Conservation (phyloP, 768 basidiomycete genomes). For the Auricularia auricula-judae region DNA sequence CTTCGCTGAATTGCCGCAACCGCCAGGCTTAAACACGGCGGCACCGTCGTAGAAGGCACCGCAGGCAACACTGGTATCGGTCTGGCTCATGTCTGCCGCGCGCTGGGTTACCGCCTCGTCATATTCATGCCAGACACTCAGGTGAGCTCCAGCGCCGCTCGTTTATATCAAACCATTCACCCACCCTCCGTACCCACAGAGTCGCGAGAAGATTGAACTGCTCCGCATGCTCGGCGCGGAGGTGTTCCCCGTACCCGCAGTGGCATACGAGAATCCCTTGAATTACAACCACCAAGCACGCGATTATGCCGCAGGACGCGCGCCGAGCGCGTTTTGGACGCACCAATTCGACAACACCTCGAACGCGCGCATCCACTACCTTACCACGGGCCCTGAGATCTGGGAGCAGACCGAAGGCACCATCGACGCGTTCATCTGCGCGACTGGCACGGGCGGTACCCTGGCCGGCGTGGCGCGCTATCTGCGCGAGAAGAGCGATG, state of each 20-base stretch:
- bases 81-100: conserved; percentile 87
- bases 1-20: neutral
- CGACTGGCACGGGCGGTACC: conserved; percentile 95
- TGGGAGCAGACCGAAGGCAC: conserved; percentile 78
- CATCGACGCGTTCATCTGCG: conserved; percentile 84
- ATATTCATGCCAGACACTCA: conserved; percentile 98
- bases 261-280: conserved; percentile 85
- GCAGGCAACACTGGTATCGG: conserved; percentile 98
- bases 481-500: conserved; percentile 70
- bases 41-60: conserved; percentile 95
- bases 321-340: conserved; percentile 84
- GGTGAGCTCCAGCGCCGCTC: conserved; percentile 25
- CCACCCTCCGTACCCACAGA: conserved; percentile 30
- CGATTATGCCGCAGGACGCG: conserved; percentile 61
- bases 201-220: conserved; percentile 97
- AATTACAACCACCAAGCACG: conserved; percentile 99
- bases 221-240: conserved; percentile 96
- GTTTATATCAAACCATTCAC: neutral
- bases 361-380: conserved; percentile 81
- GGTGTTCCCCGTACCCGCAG: conserved; percentile 91
- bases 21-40: conserved; percentile 73
- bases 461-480: conserved; percentile 80
- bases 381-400: conserved; percentile 91
- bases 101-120: conserved; percentile 91
- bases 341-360: conserved; percentile 97